A percentile compares a stretch with the other conserved stretches of the same genome.
These are phyloP conservation scores for Sarocladiaceae sp. DNA, from an alignment of 2,329 filamentous ascomycete species.

Conservation along the genomic window DNA sequence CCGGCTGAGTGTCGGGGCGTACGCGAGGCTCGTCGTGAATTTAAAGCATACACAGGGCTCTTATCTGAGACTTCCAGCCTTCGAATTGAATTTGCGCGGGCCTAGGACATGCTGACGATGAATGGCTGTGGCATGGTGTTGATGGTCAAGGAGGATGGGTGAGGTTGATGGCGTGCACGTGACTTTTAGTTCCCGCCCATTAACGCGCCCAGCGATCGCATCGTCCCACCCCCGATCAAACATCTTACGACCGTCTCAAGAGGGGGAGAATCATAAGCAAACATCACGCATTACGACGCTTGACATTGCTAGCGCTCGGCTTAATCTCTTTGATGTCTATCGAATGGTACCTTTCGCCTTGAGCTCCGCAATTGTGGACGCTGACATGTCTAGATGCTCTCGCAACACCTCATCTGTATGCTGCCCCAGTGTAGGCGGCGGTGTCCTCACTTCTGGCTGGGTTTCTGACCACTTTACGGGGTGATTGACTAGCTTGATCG, in stretches of 20 bases:
- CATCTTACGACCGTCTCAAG: constrained; percentile 10
- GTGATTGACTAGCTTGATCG: constrained; percentile 86
- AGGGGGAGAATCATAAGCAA: too few relatives aligned
- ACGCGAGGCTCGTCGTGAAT: background rate
- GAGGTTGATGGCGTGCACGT: background rate
- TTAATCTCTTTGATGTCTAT: constrained; percentile 22
- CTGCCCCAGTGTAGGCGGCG: constrained; percentile 82
- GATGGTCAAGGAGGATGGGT: background rate
- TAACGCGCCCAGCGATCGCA: background rate
- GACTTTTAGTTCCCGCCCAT: background rate
- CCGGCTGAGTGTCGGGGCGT: background rate
- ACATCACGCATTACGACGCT: background rate
- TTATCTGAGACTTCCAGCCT: background rate
- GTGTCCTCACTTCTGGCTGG: constrained; percentile 67
- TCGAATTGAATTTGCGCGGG: background rate
- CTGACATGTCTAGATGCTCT: constrained; percentile 57
- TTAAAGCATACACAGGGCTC: background rate
- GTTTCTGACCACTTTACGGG: constrained; percentile 91
- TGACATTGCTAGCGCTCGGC: background rate
- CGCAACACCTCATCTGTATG: constrained; percentile 76
- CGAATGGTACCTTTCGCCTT: constrained; percentile 64
- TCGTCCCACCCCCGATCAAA: constrained; percentile 1
- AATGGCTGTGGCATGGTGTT: background rate
- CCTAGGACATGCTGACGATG: background rate
- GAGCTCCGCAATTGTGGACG: constrained; percentile 56